Evolutionary conservation across 176 grass and related monocot species (phyloP).

Genomic region (Hordeum vulgare): MorexV3_pseudomolecules_assembly NC_058522.1:569068777-569069276

Average conservation of each 20-base stretch:
- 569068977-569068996: neutral
- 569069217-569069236: constrained; percentile 32
- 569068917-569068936: neutral
- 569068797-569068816: too few relatives aligned
- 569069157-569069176: constrained; percentile 63
- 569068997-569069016: constrained; percentile 10
- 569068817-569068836: too few relatives aligned
- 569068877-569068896: neutral
- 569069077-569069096: constrained; percentile 17
- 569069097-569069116: constrained; percentile 30
- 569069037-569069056: constrained; percentile 42
- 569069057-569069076: constrained; percentile 21
- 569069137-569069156: constrained; percentile 57
- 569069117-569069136: constrained; percentile 55
- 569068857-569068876: neutral
- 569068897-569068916: neutral
- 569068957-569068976: neutral
- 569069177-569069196: constrained; percentile 69
- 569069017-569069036: constrained; percentile 23
- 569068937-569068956: neutral
- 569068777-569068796: too few relatives aligned
- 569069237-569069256: neutral
- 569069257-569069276: neutral
- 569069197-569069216: constrained; percentile 48
- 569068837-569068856: neutral